Evolutionary conservation across 2,329 filamentous ascomycete species (phyloP), one percentile per base, ranked within the genome.

Genomic region (Chaetomium olivaceum): DNA sequence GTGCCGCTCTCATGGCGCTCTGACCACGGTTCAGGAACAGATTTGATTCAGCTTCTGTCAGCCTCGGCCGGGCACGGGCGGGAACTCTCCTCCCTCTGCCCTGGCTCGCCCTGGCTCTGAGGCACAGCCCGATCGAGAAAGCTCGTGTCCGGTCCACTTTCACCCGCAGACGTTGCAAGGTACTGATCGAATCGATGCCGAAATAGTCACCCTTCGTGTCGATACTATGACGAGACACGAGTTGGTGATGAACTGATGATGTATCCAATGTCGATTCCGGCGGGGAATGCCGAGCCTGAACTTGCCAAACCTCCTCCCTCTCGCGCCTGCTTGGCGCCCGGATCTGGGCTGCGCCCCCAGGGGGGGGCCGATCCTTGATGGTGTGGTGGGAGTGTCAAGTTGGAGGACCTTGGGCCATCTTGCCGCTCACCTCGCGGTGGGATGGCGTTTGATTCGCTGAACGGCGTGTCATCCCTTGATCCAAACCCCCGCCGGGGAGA

Each of bases 281-380:
- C 29, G 25, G 27, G 19, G 33, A 61, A 58, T 48, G 58, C 60
- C 46, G 36, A 56, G 23, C 36, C 14, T 27, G 9, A 29, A 27
- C 48, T 43, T 64, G 65, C 59, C 63, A 61, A 61, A 54, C 6
- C 46, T 39, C 16, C 39, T 43, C 39, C 39, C 39, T 50, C 43
- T 61, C 58, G 58, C 57, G 59, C 33, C 46, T 63, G 61, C 68
- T 70, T 70, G 68, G 68, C 68, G 67, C 66, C 65, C 65, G 66
- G 60, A 61, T 68, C 58, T 66, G 58, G 61, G 46, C 64, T 66
- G 62, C 62, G 55, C 67, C 60, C 55, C 55, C 6, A n/a, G 39
- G 39, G 39, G 62, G 64, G 64, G 61, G 43, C 48, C 25, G 25
- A 62, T 55, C 36, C 58, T 21, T 51, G 51, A 29, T 25, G 55